phyloP scores from a whole-genome alignment of 768 basidiomycete genomes.

The Lactarius evosmus region DNA sequence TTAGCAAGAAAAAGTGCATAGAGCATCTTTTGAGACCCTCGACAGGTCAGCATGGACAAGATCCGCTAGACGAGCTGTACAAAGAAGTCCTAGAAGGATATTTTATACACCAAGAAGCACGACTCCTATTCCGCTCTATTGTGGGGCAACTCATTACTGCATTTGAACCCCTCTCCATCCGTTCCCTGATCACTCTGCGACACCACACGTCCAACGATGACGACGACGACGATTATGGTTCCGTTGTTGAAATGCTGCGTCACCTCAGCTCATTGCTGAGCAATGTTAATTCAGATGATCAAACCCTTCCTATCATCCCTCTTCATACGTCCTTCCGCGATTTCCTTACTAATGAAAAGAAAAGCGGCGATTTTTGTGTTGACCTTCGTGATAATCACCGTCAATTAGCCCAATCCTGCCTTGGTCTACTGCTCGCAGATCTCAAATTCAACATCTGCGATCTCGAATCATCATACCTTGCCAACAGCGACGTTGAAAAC shows the following conservation, averaged over 20 bases:
- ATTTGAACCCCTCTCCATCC: not conserved
- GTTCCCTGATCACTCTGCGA: not conserved
- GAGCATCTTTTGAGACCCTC: not conserved
- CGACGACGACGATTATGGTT: not conserved
- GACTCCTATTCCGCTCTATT: not conserved
- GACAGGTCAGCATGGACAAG: too few species aligned
- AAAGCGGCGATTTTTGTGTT: not conserved
- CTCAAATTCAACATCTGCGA: slow-evolving; percentile 5
- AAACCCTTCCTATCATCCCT: not conserved
- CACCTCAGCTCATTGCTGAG: slow-evolving; percentile 3
- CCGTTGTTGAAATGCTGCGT: not conserved
- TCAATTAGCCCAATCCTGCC: not conserved
- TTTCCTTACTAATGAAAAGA: not conserved
- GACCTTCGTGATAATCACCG: not conserved
- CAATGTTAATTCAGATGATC: not conserved
- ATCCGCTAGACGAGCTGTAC: not conserved
- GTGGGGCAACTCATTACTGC: not conserved
- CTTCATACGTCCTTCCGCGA: not conserved
- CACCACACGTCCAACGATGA: not conserved
- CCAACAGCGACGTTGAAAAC: not conserved
- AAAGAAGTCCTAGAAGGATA: not conserved
- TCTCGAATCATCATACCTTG: not conserved
- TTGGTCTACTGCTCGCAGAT: not conserved
- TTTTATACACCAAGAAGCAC: not conserved
- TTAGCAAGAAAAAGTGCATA: not conserved